These are phyloP conservation scores for Fusarium musae DNA, from an alignment of 2,329 filamentous ascomycete species.

Conservation along the genomic window DNA sequence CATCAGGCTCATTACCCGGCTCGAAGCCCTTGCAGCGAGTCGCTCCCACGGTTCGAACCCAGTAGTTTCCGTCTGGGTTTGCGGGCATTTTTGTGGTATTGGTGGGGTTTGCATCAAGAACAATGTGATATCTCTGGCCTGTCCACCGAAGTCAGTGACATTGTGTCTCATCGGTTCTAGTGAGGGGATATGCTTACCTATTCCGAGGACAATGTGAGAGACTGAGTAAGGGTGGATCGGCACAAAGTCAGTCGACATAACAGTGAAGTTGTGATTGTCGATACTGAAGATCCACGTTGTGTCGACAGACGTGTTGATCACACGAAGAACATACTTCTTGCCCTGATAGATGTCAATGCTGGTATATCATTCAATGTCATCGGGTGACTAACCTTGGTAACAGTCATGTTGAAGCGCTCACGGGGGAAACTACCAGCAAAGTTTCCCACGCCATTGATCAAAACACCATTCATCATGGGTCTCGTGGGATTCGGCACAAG, in stretches of 20 bases:
- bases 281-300: constrained; percentile 5
- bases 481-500: constrained; percentile 2
- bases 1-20: neutral
- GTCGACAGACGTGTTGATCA: neutral
- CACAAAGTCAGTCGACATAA: constrained; percentile 1
- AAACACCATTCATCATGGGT: constrained; percentile 16
- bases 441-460: constrained; percentile 12
- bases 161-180: rapidly evolving
- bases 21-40: neutral
- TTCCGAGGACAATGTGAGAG: neutral
- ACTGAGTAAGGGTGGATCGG: neutral
- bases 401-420: constrained; percentile 12
- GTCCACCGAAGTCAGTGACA: neutral
- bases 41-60: neutral
- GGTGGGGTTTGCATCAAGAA: neutral
- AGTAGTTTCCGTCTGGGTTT: neutral
- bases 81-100: neutral
- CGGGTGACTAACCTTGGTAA: neutral
- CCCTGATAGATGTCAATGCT: neutral
- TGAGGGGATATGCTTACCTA: neutral
- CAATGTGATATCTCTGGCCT: neutral
- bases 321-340: neutral
- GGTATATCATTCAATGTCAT: rapidly evolving
- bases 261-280: neutral
- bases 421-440: constrained; percentile 16